Conservation (phyloP, 2,329 filamentous ascomycete genomes). For the Aotearoamyces nothofagi region DNA sequence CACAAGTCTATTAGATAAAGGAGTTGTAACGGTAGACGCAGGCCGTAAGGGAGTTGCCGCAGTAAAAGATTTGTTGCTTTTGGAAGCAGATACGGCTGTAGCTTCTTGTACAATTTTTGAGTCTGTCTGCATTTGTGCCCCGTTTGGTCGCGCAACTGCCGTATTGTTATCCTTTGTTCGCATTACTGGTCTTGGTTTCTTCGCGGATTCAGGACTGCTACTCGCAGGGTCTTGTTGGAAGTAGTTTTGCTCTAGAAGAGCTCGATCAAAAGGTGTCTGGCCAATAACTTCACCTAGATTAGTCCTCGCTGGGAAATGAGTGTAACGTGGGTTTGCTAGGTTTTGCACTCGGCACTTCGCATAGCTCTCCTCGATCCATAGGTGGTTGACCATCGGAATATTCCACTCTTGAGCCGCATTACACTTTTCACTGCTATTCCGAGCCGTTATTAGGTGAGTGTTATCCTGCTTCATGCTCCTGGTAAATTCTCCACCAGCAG, state of each 20-base stretch:
- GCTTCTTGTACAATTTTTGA: slow-evolving; percentile 1
- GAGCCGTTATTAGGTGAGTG: slow-evolving; percentile 86
- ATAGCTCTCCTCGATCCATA: slow-evolving; percentile 97
- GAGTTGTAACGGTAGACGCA: slow-evolving; percentile 26
- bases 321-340: slow-evolving; percentile 61
- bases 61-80: neutral
- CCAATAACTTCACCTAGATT: slow-evolving; percentile 90
- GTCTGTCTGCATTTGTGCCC: too few species aligned
- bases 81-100: neutral
- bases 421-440: slow-evolving; percentile 83
- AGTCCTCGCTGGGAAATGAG: slow-evolving; percentile 73
- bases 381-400: slow-evolving; percentile 77
- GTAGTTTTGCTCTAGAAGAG: slow-evolving; percentile 47
- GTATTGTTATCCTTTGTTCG: slow-evolving; percentile 25
- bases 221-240: slow-evolving; percentile 31
- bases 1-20: slow-evolving; percentile 31
- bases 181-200: slow-evolving; percentile 28
- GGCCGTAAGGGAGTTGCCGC: neutral
- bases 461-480: slow-evolving; percentile 93
- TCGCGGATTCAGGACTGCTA: slow-evolving; percentile 21
- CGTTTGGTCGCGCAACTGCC: slow-evolving; percentile 3
- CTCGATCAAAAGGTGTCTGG: slow-evolving; percentile 64
- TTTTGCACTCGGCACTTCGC: slow-evolving; percentile 69
- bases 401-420: slow-evolving; percentile 87
- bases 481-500: slow-evolving; percentile 76